Evolutionary conservation across 352 stramenopile genomes (phyloP), one percentile per base, ranked within the genome.

Genomic region (Pythium angustatum): DNA sequence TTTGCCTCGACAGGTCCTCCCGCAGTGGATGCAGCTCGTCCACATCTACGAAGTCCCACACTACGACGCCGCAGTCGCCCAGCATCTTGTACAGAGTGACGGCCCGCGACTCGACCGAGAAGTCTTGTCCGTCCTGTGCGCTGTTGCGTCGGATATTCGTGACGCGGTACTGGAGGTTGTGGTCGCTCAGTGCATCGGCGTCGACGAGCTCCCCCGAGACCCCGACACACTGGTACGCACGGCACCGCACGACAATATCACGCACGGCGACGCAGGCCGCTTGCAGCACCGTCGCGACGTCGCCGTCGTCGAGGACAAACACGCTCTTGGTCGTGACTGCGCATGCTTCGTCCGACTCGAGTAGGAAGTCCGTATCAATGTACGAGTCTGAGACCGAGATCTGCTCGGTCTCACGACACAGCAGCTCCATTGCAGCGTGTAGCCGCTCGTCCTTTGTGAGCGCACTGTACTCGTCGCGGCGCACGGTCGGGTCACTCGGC

Each of bases 291-390:
- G 36, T 72, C 4, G 63, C 44, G 7, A 75, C 50, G 51, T 78
- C 60, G 10, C 38, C 34, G 8, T 64, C 72, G 27, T 75, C 75
- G 43, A 83, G 64, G 7, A 69, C 62, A 47, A 77, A 83, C 54
- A 79, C 70, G 22, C 72, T 68, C 5, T 51, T 71, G 44, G 72
- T 71, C 17, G 70, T 83, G 60, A 77, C 67, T 8, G 66, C 66
- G 19, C 33, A 57, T 17, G 44, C 22, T 21, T 55, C 51, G 26
- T 40, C 19, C 0, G 41, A 50, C 12, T 58, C 59, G 7, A 56
- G n/a, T 8, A 55, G 36, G 26, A 51, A 68, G 2, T 48, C 36
- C 14, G 44, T 50, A 15, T 59, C 31, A 17, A 58, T 44, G 24
- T 55, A 58, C 22, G 50, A 15, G n/a, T 55, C 36, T 0, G 38